Percentiles rank a stretch among this genome's conserved stretches.
phyloP scores from a whole-genome alignment of 176 grass and related monocot species.

The Paspalum notatum region DNA sequence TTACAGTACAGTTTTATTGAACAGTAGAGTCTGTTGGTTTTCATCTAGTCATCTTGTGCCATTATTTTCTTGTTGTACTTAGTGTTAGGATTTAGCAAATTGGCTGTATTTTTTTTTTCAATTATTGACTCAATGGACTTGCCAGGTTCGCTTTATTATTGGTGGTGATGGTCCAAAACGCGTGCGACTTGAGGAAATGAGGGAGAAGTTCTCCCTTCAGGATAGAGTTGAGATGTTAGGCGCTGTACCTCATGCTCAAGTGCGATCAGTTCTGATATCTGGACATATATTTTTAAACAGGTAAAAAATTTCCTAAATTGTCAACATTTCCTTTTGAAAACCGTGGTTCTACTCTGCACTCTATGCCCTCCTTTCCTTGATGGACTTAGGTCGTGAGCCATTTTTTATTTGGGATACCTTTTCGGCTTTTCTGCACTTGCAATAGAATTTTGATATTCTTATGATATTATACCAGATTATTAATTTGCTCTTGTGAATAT shows the following conservation, averaged over 20 bases:
- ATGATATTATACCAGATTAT: slow-evolving; percentile 11
- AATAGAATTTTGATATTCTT: slow-evolving; percentile 4
- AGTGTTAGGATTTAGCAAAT: slow-evolving; percentile 4
- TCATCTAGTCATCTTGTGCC: slow-evolving; percentile 21
- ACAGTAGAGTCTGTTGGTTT: not conserved
- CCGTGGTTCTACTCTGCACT: not conserved
- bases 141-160: slow-evolving; percentile 86
- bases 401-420: not conserved
- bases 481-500: not conserved
- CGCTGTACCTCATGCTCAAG: slow-evolving; percentile 95
- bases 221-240: slow-evolving; percentile 98
- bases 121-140: slow-evolving; percentile 8
- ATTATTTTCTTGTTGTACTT: slow-evolving; percentile 15
- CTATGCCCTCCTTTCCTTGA: not conserved
- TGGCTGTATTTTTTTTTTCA: slow-evolving; percentile 11
- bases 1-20: not conserved
- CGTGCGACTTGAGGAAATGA: slow-evolving; percentile 94
- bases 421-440: not conserved
- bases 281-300: slow-evolving; percentile 98
- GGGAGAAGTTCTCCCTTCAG: slow-evolving; percentile 95
- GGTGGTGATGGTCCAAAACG: slow-evolving; percentile 97
- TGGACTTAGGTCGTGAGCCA: not conserved
- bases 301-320: slow-evolving; percentile 46
- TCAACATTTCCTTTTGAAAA: not conserved
- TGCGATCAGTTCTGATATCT: slow-evolving; percentile 87